Percentiles rank a stretch among this genome's conserved stretches.
Conservation (phyloP, 2,329 filamentous ascomycete genomes). For the Colletotrichum costaricense region DNA sequence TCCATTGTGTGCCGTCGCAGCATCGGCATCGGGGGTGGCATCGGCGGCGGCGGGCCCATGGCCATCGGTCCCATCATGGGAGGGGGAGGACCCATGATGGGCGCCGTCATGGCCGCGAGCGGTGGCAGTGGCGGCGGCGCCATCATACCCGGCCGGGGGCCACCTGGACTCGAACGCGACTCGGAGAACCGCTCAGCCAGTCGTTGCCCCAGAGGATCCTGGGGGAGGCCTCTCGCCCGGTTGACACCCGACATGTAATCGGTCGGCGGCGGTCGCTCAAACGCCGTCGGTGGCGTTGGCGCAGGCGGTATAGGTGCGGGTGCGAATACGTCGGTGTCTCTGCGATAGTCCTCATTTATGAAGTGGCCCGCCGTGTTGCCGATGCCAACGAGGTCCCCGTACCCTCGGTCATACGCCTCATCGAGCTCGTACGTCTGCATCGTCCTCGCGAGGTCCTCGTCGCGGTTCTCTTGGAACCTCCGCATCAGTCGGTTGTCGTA, state of each 20-base stretch:
- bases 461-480: constrained; percentile 58
- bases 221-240: constrained; percentile 54
- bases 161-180: constrained; percentile 46
- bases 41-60: constrained; percentile 39
- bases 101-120: constrained; percentile 36
- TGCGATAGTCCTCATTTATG: constrained; percentile 69
- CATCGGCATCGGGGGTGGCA: constrained; percentile 45
- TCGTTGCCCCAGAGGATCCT: constrained; percentile 59
- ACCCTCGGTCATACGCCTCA: constrained; percentile 47
- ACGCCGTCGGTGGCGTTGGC: constrained; percentile 44
- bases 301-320: constrained; percentile 43
- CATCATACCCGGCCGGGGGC: constrained; percentile 35
- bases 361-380: constrained; percentile 68
- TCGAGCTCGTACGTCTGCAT: constrained; percentile 49
- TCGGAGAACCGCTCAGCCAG: constrained; percentile 64
- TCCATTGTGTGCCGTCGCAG: constrained; percentile 55
- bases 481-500: constrained; percentile 60
- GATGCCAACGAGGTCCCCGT: constrained; percentile 53
- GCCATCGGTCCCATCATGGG: constrained; percentile 27
- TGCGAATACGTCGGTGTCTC: constrained; percentile 46
- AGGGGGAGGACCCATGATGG: constrained; percentile 15
- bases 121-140: constrained; percentile 39
- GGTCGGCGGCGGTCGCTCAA: constrained; percentile 48
- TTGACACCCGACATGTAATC: constrained; percentile 59
- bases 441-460: constrained; percentile 53